These are phyloP conservation scores for Amanita pseudoporphyria DNA, from an alignment of 768 basidiomycete genomes.

Conservation along the genomic window DNA sequence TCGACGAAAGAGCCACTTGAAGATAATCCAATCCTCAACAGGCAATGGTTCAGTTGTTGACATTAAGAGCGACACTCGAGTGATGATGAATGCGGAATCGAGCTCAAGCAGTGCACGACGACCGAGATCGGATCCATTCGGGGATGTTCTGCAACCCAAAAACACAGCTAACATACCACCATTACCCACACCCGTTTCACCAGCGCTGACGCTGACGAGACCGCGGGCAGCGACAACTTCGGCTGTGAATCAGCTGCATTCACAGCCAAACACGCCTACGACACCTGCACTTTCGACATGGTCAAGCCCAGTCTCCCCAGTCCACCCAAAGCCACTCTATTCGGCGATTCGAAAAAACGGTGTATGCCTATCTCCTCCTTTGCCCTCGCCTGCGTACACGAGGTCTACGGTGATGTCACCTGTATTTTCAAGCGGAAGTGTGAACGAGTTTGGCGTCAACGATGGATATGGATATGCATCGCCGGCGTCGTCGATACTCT, in stretches of 20 bases:
- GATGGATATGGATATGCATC: not conserved
- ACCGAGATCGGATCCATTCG: slow-evolving; percentile 3
- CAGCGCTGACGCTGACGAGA: not conserved
- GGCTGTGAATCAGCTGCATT: not conserved
- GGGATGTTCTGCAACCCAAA: not conserved
- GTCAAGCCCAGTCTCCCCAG: not conserved
- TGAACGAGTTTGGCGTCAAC: not conserved
- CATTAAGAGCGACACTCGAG: not conserved
- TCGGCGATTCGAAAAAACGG: slow-evolving; percentile 4
- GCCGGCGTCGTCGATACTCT: not conserved
- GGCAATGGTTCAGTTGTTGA: not conserved
- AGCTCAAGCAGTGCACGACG: not conserved
- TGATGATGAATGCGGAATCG: not conserved
- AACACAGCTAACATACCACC: not conserved
- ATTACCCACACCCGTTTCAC: not conserved
- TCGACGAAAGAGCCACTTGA: not conserved
- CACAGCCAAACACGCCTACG: not conserved
- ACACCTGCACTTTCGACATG: not conserved
- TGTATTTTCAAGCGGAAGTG: not conserved
- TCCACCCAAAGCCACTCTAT: slow-evolving; percentile 2
- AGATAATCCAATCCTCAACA: not conserved
- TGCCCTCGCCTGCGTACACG: not conserved
- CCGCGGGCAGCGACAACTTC: not conserved
- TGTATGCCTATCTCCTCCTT: not conserved
- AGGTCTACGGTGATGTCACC: not conserved